Conservation (phyloP, 495 filamentous ascomycete genomes). For the Penicilliopsis zonata region DNA sequence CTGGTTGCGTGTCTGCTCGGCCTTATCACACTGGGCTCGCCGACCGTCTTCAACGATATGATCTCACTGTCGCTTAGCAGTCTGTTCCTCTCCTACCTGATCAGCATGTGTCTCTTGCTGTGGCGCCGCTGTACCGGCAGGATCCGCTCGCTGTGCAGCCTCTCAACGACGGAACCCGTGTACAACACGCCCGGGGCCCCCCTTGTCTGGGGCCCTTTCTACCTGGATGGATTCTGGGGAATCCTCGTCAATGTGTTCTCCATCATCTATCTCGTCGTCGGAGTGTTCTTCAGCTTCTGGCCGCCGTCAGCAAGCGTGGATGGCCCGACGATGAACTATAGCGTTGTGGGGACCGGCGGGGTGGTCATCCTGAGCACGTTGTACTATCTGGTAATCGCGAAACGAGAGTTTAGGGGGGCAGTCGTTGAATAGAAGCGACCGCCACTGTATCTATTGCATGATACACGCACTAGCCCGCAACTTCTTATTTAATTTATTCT, state of each 20-base stretch:
- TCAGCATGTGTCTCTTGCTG: constrained; percentile 28
- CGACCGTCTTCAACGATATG: constrained; percentile 36
- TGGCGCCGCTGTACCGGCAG: background rate
- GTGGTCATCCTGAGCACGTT: constrained; percentile 20
- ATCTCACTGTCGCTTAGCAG: constrained; percentile 34
- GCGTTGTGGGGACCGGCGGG: constrained; percentile 17
- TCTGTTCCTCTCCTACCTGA: constrained; percentile 39
- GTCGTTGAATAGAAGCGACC: too few relatives aligned
- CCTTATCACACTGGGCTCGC: constrained; percentile 38
- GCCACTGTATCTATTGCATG: too few relatives aligned
- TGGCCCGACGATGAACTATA: constrained; percentile 21
- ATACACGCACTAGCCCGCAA: too few relatives aligned
- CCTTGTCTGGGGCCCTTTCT: constrained; percentile 10
- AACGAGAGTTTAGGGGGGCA: constrained; percentile 21
- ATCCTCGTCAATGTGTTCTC: constrained; percentile 5
- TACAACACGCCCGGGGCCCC: constrained; percentile 5
- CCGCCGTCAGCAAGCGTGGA: constrained; percentile 14
- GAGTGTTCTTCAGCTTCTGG: constrained; percentile 29
- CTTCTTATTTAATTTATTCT: too few relatives aligned
- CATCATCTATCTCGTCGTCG: constrained; percentile 18
- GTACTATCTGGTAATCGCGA: constrained; percentile 24
- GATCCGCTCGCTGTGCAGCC: background rate
- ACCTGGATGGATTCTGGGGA: constrained; percentile 2
- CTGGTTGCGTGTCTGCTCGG: constrained; percentile 18
- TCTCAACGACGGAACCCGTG: background rate